phyloP scores from a whole-genome alignment of 106 monocot genomes.

The Dioscorea zingiberensis region DNA sequence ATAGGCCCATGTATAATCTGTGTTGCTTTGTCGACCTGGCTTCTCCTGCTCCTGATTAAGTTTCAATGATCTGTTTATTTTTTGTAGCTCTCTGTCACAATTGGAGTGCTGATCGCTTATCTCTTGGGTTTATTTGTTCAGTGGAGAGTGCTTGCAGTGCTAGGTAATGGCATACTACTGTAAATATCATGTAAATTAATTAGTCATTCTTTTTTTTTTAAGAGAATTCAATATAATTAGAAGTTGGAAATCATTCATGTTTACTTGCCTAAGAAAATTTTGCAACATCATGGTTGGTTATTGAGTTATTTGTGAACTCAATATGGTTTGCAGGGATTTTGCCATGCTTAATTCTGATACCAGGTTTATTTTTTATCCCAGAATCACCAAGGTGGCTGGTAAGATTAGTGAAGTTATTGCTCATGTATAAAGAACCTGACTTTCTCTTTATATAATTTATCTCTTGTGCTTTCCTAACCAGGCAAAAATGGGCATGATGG shows the following conservation, averaged over 20 bases:
- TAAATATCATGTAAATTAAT: no score
- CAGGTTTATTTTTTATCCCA: slow-evolving; percentile 90
- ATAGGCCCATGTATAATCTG: no score
- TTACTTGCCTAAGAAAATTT: no score
- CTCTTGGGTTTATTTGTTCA: slow-evolving; percentile 73
- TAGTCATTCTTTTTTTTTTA: no score
- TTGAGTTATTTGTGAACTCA: no score
- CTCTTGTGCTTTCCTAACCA: slow-evolving; percentile 7
- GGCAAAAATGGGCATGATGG: slow-evolving; percentile 96
- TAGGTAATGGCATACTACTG: slow-evolving; percentile 33
- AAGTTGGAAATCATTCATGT: no score
- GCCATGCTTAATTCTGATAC: slow-evolving; percentile 82
- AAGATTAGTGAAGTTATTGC: slow-evolving; percentile 3
- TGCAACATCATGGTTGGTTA: no score
- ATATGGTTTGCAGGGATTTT: slow-evolving; percentile 48
- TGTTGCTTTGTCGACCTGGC: no score
- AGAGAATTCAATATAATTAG: no score
- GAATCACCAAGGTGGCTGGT: slow-evolving; percentile 98
- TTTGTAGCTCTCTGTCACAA: slow-evolving; percentile 81
- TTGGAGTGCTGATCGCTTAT: slow-evolving; percentile 81
- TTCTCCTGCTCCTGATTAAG: not conserved
- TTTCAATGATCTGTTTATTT: not conserved
- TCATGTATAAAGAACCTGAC: not conserved
- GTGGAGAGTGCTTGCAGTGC: slow-evolving; percentile 85
- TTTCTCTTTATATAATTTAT: not conserved